Conservation (phyloP, 1,284 basidiomycete species). For the Ceratorhiza oryzae-sativae region DNA sequence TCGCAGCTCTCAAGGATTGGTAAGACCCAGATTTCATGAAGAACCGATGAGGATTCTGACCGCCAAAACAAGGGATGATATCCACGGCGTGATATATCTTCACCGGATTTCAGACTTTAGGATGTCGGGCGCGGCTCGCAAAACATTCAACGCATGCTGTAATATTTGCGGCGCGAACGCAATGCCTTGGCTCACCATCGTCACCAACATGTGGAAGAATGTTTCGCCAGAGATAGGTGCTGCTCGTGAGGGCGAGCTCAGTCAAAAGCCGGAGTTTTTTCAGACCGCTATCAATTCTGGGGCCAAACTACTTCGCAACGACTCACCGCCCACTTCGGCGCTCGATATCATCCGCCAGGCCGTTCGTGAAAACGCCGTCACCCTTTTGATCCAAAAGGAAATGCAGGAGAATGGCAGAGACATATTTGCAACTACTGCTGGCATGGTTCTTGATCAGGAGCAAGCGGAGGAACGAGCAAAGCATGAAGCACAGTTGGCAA, state of each 20-base stretch:
- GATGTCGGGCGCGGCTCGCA: background rate
- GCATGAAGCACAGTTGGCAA: background rate
- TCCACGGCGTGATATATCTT: conserved; percentile 16
- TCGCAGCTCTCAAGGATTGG: background rate
- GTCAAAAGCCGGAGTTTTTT: background rate
- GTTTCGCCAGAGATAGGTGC: conserved; percentile 1
- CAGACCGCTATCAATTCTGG: background rate
- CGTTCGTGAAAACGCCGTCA: background rate
- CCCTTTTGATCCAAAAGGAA: conserved; percentile 8
- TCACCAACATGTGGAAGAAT: conserved; percentile 23
- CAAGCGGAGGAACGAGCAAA: background rate
- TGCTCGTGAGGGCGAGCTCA: conserved; percentile 6
- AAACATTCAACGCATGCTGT: background rate
- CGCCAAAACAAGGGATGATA: background rate
- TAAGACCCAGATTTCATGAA: conserved; percentile 1
- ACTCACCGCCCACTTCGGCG: background rate
- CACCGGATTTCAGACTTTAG: conserved; percentile 28
- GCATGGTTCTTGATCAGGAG: background rate
- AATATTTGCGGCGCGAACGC: conserved; percentile 11
- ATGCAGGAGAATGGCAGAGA: background rate
- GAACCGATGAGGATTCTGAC: background rate
- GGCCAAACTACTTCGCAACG: background rate
- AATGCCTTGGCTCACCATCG: conserved; percentile 2
- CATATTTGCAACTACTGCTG: conserved; percentile 15
- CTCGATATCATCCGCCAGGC: background rate